Percentiles rank a stretch among this genome's conserved stretches.
These are phyloP conservation scores for Penicillium manginii DNA, from an alignment of 495 filamentous ascomycete genomes.

Conservation along the genomic window DNA sequence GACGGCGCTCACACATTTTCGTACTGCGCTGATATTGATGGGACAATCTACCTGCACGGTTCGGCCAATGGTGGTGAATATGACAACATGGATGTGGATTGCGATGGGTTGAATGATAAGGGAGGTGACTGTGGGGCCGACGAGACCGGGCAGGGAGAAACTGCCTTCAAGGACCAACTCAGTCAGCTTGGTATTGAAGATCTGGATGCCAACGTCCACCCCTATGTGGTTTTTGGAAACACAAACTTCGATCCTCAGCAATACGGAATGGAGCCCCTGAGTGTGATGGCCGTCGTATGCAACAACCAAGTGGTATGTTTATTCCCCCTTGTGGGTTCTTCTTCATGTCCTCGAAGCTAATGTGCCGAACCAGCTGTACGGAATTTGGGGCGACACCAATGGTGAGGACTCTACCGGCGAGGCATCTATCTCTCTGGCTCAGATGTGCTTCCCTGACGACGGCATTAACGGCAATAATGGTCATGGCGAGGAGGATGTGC, in stretches of 20 bases:
- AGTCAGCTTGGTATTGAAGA: conserved; percentile 52
- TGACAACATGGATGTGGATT: conserved; percentile 67
- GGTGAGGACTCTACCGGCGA: conserved; percentile 59
- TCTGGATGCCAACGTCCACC: conserved; percentile 63
- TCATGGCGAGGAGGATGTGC: conserved; percentile 50
- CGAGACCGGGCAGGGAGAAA: conserved; percentile 54
- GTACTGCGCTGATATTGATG: conserved; percentile 36
- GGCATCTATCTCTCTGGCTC: conserved; percentile 59
- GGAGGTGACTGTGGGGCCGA: conserved; percentile 56
- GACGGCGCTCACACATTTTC: conserved; percentile 14
- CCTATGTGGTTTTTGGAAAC: conserved; percentile 71
- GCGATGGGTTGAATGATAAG: conserved; percentile 59
- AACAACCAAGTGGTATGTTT: conserved; percentile 50
- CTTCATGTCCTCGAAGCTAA: not conserved
- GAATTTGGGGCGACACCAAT: conserved; percentile 71
- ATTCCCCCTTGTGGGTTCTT: not conserved
- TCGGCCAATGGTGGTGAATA: conserved; percentile 25
- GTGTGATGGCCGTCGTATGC: conserved; percentile 67
- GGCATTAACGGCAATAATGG: conserved; percentile 53
- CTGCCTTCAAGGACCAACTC: conserved; percentile 57
- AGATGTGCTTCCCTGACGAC: conserved; percentile 55
- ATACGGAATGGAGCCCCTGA: conserved; percentile 60
- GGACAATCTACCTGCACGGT: conserved; percentile 37
- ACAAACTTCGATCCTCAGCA: conserved; percentile 55
- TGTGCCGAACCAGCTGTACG: conserved; percentile 51